These are phyloP conservation scores for Eutrema japonicum DNA, from an alignment of 345 rosid genomes.

Conservation along the genomic window DNA sequence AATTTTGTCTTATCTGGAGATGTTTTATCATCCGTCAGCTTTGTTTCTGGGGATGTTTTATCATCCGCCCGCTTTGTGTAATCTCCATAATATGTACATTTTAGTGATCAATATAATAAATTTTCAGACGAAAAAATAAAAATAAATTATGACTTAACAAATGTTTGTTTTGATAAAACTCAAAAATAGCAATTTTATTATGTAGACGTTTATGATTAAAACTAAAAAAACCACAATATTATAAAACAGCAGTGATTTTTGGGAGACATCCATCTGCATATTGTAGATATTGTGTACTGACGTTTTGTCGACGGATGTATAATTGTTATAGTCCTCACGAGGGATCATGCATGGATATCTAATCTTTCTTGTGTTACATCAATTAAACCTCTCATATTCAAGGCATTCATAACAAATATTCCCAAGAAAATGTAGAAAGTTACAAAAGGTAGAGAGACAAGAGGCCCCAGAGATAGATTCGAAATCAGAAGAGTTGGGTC, in stretches of 20 bases:
- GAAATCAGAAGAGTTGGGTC: constrained; percentile 28
- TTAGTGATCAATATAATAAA: too few relatives aligned
- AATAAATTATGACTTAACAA: background rate
- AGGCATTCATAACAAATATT: constrained; percentile 1
- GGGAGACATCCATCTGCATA: background rate
- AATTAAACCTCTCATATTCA: background rate
- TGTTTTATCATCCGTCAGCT: too few relatives aligned
- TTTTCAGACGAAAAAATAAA: too few relatives aligned
- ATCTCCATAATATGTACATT: too few relatives aligned
- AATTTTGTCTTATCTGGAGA: too few relatives aligned
- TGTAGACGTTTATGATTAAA: background rate
- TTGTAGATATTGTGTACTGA: background rate
- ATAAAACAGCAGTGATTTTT: background rate
- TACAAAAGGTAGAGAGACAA: constrained; percentile 5
- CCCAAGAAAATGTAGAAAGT: background rate
- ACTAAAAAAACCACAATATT: too few relatives aligned
- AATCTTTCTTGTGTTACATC: background rate
- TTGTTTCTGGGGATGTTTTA: too few relatives aligned
- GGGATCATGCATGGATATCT: background rate
- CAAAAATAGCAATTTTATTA: background rate
- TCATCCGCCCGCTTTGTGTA: too few relatives aligned
- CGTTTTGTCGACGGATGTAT: background rate
- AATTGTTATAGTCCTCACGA: background rate
- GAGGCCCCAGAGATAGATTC: constrained; percentile 28
- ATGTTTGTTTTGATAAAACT: background rate